phyloP scores from a whole-genome alignment of 768 basidiomycete genomes.

The Hericium erinaceus region DNA sequence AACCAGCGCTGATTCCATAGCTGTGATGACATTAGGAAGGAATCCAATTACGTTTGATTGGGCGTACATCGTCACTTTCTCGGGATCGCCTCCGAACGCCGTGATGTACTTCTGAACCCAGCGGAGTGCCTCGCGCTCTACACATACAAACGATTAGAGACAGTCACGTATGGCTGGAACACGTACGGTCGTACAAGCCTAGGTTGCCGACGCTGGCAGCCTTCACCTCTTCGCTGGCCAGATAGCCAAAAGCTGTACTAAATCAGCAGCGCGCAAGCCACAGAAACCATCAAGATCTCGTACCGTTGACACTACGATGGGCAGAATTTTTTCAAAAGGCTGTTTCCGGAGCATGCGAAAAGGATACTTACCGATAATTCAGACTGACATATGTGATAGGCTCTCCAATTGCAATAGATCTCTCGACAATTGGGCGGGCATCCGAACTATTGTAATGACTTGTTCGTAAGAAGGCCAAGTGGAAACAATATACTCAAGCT shows the following conservation, averaged over 20 bases:
- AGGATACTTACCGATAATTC: conserved; percentile 12
- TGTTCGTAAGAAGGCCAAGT: not conserved
- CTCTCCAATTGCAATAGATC: conserved; percentile 12
- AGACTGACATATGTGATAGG: conserved; percentile 15
- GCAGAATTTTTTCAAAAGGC: not conserved
- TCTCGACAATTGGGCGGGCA: conserved; percentile 10
- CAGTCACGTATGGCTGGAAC: not conserved
- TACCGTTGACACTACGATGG: not conserved
- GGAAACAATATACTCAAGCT: not conserved
- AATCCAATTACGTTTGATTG: not conserved
- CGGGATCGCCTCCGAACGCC: conserved; percentile 29
- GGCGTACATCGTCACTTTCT: conserved; percentile 18
- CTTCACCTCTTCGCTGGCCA: not conserved
- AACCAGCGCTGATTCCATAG: conserved; percentile 28
- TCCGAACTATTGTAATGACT: not conserved
- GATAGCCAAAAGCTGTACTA: not conserved
- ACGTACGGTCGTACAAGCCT: conserved; percentile 2
- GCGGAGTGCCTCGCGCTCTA: conserved; percentile 24
- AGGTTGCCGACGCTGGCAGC: not conserved
- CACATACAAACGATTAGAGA: not conserved
- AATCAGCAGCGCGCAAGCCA: not conserved
- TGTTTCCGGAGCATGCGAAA: not conserved
- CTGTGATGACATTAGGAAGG: not conserved
- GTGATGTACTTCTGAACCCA: conserved; percentile 32
- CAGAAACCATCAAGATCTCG: not conserved